phyloP scores from a whole-genome alignment of 495 filamentous ascomycete species.

The Lasiosphaeris hirsuta region DNA sequence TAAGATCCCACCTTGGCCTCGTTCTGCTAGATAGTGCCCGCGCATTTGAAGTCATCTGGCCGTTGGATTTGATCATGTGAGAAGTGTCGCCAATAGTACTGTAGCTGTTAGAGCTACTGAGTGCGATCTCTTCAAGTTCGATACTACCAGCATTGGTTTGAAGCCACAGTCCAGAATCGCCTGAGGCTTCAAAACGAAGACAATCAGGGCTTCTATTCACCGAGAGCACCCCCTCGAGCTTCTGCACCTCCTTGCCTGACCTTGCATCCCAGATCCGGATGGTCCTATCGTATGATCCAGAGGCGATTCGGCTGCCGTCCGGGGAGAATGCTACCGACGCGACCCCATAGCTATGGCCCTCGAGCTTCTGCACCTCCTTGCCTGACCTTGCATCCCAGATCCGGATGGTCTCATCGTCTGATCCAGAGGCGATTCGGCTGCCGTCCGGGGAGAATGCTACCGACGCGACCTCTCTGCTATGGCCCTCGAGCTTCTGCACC shows the following conservation, averaged over 20 bases:
- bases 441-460: slow-evolving; percentile 3
- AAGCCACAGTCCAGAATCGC: slow-evolving; percentile 2
- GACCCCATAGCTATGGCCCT: slow-evolving; percentile 2
- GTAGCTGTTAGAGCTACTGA: background rate
- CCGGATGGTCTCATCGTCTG: background rate
- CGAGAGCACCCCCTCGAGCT: too few relatives aligned
- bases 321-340: background rate
- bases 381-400: slow-evolving; percentile 1
- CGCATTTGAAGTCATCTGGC: too few relatives aligned
- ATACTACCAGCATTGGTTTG: background rate
- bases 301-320: background rate
- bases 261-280: background rate
- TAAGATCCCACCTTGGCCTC: background rate
- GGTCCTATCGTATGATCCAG: background rate
- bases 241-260: background rate
- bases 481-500: background rate
- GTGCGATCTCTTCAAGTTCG: background rate
- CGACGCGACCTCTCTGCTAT: background rate
- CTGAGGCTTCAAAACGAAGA: slow-evolving; percentile 2
- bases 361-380: background rate
- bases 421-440: background rate
- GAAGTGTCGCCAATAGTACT: background rate
- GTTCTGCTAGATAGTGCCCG: background rate
- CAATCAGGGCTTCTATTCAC: too few relatives aligned
- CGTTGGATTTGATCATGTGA: too few relatives aligned